Evolutionary conservation across 768 basidiomycete genomes (phyloP).

Genomic region (Punctularia strigosozonata): DNA sequence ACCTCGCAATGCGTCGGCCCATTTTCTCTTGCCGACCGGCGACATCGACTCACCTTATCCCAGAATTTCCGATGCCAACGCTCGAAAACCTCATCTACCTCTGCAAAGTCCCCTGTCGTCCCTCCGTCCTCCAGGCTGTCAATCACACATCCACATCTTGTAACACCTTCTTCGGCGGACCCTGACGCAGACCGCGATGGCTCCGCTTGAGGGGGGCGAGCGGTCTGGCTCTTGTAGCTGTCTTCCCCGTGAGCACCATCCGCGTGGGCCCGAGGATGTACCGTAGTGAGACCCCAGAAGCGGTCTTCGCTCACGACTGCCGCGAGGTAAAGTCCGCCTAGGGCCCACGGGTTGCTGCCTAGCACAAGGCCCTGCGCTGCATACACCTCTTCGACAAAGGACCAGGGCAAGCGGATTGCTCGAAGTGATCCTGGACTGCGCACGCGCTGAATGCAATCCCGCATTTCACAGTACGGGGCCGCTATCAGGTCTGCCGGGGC

Average conservation of each 20-base stretch:
- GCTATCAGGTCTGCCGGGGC: neutral
- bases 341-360: constrained; percentile 6
- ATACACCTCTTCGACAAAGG: constrained; percentile 6
- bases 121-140: neutral
- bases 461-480: neutral
- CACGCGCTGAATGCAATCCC: neutral
- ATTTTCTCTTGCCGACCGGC: neutral
- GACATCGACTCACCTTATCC: neutral
- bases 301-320: constrained; percentile 1
- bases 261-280: neutral
- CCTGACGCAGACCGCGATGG: no score
- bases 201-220: neutral
- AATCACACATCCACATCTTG: neutral
- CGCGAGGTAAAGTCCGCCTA: constrained; percentile 5
- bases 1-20: constrained; percentile 1
- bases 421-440: neutral
- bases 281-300: neutral
- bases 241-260: neutral
- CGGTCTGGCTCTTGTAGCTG: neutral
- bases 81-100: neutral
- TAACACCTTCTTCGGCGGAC: no score
- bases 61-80: neutral
- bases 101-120: neutral
- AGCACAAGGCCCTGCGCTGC: constrained; percentile 6
- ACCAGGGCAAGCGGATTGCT: constrained; percentile 2